phyloP scores from a whole-genome alignment of 2,329 filamentous ascomycete genomes.

The Microdochium nivale region DNA sequence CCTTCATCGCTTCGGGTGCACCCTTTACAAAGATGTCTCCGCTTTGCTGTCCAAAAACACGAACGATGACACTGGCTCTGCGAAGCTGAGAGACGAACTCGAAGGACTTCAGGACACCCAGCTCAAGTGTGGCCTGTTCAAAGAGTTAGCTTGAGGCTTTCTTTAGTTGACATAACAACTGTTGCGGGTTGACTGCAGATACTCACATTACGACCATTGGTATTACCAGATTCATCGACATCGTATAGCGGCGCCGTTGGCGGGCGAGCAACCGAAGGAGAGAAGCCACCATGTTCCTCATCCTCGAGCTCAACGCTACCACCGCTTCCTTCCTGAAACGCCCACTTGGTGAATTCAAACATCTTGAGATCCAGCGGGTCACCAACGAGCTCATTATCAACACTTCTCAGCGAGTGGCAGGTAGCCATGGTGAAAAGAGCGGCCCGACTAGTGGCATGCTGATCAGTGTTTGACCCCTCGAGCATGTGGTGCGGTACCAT shows the following conservation, averaged over 20 bases:
- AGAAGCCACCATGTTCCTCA: conserved; percentile 66
- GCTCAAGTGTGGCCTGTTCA: conserved; percentile 55
- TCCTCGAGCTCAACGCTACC: conserved; percentile 56
- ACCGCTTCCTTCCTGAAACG: conserved; percentile 76
- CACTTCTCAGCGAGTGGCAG: conserved; percentile 80
- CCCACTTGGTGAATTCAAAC: conserved; percentile 95
- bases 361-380: conserved; percentile 96
- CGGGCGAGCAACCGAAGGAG: conserved; percentile 83
- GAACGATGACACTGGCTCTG: conserved; percentile 85
- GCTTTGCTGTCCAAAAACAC: conserved; percentile 76
- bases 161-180: not conserved
- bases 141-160: conserved; percentile 6
- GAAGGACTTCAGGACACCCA: conserved; percentile 85
- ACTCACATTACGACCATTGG: conserved; percentile 18
- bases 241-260: conserved; percentile 52
- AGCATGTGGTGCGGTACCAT: conserved; percentile 39
- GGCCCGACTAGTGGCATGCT: conserved; percentile 35
- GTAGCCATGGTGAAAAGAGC: conserved; percentile 94
- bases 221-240: conserved; percentile 17
- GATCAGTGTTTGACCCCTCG: conserved; percentile 18
- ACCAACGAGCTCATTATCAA: conserved; percentile 83
- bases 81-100: conserved; percentile 92
- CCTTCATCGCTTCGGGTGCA: conserved; percentile 90
- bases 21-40: conserved; percentile 92
- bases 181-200: not conserved